These are phyloP conservation scores for Camelina neglecta DNA, from an alignment of 345 rosid genomes.

Conservation along the genomic window DNA sequence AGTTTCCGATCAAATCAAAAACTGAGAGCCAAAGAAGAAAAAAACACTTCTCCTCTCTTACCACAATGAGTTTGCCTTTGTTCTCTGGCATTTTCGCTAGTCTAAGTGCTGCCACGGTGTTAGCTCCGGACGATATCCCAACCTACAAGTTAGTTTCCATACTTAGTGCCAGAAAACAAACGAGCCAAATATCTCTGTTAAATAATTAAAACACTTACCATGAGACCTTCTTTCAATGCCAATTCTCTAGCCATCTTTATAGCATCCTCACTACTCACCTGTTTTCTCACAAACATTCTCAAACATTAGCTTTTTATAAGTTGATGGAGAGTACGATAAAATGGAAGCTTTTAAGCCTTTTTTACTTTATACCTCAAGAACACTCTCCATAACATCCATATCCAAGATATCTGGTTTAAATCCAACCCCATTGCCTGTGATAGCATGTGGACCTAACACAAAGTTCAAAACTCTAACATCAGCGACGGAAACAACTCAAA, in stretches of 20 bases:
- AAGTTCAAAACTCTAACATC: slow-evolving; percentile 22
- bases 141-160: slow-evolving; percentile 55
- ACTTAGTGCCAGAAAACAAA: slow-evolving; percentile 20
- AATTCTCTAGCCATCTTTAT: slow-evolving; percentile 93
- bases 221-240: slow-evolving; percentile 93
- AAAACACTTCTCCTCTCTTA: slow-evolving; percentile 39
- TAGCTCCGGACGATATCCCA: slow-evolving; percentile 96
- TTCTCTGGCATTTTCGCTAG: slow-evolving; percentile 92
- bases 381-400: slow-evolving; percentile 94
- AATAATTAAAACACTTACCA: slow-evolving; percentile 55
- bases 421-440: slow-evolving; percentile 96
- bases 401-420: slow-evolving; percentile 95
- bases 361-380: slow-evolving; percentile 63
- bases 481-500: neutral
- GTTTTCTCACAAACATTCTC: slow-evolving; percentile 27
- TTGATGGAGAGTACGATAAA: neutral
- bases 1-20: slow-evolving; percentile 11
- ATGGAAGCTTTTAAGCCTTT: neutral
- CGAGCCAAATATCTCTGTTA: neutral
- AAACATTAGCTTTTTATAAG: slow-evolving; percentile 10
- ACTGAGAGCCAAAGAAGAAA: neutral
- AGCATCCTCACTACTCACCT: slow-evolving; percentile 92
- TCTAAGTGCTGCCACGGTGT: slow-evolving; percentile 82
- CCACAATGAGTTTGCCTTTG: slow-evolving; percentile 96
- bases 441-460: slow-evolving; percentile 85